Conservation (phyloP, 108 stramenopile genomes). For the Ochromonas danica region DNA sequence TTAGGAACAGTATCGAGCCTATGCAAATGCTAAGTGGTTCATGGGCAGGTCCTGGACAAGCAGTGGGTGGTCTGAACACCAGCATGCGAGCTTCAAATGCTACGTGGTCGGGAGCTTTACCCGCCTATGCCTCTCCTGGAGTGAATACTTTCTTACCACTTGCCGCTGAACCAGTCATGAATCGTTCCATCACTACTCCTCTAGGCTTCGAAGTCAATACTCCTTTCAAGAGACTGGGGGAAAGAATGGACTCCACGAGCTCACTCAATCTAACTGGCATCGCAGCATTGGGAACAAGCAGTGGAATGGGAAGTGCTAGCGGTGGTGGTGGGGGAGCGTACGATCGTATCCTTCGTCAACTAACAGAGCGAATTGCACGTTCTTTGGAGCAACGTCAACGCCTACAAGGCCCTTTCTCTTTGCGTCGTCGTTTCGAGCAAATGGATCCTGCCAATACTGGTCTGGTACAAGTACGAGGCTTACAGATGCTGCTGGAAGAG, state of each 20-base stretch:
- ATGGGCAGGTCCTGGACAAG: no score
- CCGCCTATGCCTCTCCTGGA: slow-evolving; percentile 12
- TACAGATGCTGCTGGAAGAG: slow-evolving; percentile 4
- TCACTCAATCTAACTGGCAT: background rate
- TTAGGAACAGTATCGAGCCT: no score
- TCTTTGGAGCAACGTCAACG: background rate
- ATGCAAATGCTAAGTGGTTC: no score
- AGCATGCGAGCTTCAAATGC: background rate
- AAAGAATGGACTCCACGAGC: background rate
- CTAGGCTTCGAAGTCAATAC: slow-evolving; percentile 8
- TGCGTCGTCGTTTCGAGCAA: slow-evolving; percentile 6
- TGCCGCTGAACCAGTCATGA: background rate
- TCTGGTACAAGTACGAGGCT: background rate
- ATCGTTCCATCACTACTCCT: slow-evolving; percentile 15
- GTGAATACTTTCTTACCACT: background rate
- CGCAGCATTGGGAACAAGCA: background rate
- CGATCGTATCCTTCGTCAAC: background rate
- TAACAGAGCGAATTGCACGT: background rate
- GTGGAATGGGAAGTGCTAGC: no score
- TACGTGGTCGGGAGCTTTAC: background rate
- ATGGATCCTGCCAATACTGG: background rate
- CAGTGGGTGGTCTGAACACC: background rate
- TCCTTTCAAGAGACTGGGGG: no score
- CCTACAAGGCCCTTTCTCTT: background rate
- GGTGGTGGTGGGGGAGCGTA: no score